phyloP scores from a whole-genome alignment of 1,139 yeast genomes.

The Pichia sp. region DNA sequence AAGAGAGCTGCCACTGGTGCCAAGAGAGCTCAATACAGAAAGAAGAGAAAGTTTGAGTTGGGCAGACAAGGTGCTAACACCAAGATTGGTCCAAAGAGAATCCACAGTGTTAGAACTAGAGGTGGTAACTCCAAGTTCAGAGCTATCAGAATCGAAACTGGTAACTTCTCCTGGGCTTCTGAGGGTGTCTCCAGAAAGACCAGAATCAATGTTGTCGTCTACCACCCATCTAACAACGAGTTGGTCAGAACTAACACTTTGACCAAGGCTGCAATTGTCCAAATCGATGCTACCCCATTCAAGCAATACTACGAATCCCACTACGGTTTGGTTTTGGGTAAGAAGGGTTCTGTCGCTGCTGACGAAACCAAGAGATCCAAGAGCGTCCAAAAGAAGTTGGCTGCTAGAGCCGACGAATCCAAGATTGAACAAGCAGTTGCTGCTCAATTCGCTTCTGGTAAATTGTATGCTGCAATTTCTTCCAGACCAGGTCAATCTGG shows the following conservation, averaged over 20 bases:
- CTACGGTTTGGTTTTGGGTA: conserved; percentile 93
- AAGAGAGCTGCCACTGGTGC: conserved; percentile 99
- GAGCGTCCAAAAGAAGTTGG: conserved; percentile 86
- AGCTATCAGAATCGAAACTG: conserved; percentile 98
- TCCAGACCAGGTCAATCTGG: conserved; percentile 99
- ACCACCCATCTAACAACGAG: conserved; percentile 99
- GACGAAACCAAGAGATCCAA: conserved; percentile 61
- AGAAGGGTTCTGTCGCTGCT: conserved; percentile 50
- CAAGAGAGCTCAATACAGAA: conserved; percentile 99
- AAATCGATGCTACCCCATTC: conserved; percentile 99
- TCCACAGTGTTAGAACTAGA: conserved; percentile 98
- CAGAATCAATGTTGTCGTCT: conserved; percentile 95
- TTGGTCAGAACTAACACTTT: conserved; percentile 99
- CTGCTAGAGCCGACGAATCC: conserved; percentile 82
- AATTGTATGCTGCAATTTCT: conserved; percentile 96
- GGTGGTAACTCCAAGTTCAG: conserved; percentile 99
- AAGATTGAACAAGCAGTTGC: conserved; percentile 88
- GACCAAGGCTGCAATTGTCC: conserved; percentile 98
- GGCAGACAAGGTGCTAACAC: conserved; percentile 99
- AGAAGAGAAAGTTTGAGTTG: conserved; percentile 99
- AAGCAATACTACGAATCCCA: conserved; percentile 99
- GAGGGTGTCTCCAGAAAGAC: conserved; percentile 98
- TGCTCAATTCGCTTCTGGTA: conserved; percentile 97
- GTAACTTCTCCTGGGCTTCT: conserved; percentile 99
- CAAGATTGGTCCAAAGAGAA: conserved; percentile 98